Percentiles rank a stretch among this genome's conserved stretches.
phyloP scores from a whole-genome alignment of 2,329 filamentous ascomycete genomes.

The Metarhizium rileyi region DNA sequence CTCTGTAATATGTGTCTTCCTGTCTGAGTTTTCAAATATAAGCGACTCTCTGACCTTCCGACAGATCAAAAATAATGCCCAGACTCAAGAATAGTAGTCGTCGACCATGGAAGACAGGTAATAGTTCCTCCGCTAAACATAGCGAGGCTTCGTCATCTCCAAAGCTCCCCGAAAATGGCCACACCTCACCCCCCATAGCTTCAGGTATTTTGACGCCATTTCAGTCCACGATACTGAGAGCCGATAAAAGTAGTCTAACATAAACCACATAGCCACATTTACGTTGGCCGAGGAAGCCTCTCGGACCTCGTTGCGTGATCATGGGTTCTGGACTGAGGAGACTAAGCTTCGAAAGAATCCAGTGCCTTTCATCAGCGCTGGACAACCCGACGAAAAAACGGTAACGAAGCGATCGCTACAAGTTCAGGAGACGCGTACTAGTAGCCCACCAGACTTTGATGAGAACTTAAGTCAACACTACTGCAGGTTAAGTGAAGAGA shows the following conservation, averaged over 20 bases:
- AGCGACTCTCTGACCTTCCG: not conserved
- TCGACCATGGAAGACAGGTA: not conserved
- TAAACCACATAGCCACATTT: conserved; percentile 9
- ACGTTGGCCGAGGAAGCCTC: conserved; percentile 37
- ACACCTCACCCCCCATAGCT: not conserved
- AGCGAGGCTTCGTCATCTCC: not conserved
- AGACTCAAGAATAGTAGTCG: not conserved
- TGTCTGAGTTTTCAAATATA: not conserved
- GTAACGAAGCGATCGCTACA: conserved; percentile 1
- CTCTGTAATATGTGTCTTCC: not conserved
- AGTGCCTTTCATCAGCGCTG: conserved; percentile 44
- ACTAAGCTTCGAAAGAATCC: conserved; percentile 38
- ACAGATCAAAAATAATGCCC: not conserved
- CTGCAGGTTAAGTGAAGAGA: not conserved
- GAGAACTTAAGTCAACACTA: not conserved
- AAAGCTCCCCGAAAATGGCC: not conserved
- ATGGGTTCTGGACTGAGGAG: conserved; percentile 27
- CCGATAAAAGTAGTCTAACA: not conserved
- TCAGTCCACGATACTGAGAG: not conserved
- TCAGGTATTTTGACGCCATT: not conserved
- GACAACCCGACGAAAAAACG: conserved; percentile 24
- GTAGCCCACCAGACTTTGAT: not conserved
- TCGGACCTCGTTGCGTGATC: conserved; percentile 37
- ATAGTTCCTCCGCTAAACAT: not conserved
- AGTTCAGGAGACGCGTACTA: not conserved